Conservation (phyloP, 169 alveolate species). For the Plasmodium cynomolgi region DNA sequence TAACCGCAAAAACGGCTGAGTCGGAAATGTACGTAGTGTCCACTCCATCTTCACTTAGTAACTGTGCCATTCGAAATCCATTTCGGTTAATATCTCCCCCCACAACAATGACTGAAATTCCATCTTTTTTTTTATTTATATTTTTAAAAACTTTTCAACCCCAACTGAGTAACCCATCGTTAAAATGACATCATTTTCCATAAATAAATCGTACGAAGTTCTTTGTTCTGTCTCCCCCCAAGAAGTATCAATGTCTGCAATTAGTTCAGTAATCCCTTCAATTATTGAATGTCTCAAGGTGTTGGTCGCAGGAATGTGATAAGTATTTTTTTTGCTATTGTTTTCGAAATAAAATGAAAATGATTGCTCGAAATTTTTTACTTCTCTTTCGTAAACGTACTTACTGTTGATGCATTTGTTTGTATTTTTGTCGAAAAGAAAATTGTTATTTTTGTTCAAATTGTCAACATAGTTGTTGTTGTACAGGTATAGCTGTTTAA, state of each 20-base stretch:
- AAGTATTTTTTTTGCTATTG: slow-evolving; percentile 22
- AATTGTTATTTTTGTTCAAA: slow-evolving; percentile 42
- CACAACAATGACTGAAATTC: slow-evolving; percentile 69
- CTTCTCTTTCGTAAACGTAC: slow-evolving; percentile 50
- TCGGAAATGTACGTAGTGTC: slow-evolving; percentile 73
- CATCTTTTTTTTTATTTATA: slow-evolving; percentile 71
- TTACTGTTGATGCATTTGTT: slow-evolving; percentile 15
- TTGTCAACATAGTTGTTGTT: slow-evolving; percentile 68
- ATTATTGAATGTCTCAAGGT: slow-evolving; percentile 70
- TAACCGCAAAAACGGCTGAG: slow-evolving; percentile 72
- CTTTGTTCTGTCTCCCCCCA: slow-evolving; percentile 76
- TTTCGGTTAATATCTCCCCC: slow-evolving; percentile 72
- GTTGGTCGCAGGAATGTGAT: slow-evolving; percentile 67
- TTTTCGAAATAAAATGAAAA: slow-evolving; percentile 63
- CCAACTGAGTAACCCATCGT: slow-evolving; percentile 68
- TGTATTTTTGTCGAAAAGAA: slow-evolving; percentile 7
- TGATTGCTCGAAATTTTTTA: slow-evolving; percentile 48
- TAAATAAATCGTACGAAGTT: slow-evolving; percentile 66
- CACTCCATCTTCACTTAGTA: slow-evolving; percentile 70
- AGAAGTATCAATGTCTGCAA: slow-evolving; percentile 63
- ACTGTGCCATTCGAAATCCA: slow-evolving; percentile 63
- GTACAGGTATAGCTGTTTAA: slow-evolving; percentile 61
- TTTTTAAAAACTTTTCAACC: slow-evolving; percentile 61
- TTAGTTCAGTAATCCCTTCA: slow-evolving; percentile 60
- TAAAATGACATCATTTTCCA: slow-evolving; percentile 74